A percentile compares a stretch with the other conserved stretches of the same genome.
These are phyloP conservation scores for Venturia carpophila DNA, from an alignment of 2,329 filamentous ascomycete species.

Conservation along the genomic window DNA sequence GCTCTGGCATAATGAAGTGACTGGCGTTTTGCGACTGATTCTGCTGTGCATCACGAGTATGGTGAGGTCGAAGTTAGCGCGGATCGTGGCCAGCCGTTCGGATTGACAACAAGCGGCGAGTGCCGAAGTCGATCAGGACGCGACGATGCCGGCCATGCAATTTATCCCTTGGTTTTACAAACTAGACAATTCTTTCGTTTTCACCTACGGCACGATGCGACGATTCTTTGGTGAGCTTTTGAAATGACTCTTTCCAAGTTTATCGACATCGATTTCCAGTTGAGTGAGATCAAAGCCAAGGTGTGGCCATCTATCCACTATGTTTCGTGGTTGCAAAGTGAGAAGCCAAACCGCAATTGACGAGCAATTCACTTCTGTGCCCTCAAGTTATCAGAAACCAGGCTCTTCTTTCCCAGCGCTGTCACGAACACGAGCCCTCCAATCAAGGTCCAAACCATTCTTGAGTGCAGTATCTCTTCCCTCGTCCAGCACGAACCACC, in stretches of 20 bases:
- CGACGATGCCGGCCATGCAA: too few species aligned
- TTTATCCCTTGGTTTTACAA: too few species aligned
- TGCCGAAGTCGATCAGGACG: neutral
- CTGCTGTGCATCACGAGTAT: neutral
- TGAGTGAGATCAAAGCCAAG: neutral
- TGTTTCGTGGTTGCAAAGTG: too few species aligned
- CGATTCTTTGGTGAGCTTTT: too few species aligned
- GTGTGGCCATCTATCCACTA: too few species aligned
- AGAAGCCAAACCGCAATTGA: too few species aligned
- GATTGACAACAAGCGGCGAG: neutral
- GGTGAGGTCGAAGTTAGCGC: neutral
- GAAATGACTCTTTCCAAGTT: neutral
- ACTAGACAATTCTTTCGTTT: neutral
- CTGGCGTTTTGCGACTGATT: too few species aligned
- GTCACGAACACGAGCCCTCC: conserved; percentile 46
- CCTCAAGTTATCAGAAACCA: conserved; percentile 37
- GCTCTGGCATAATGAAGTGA: too few species aligned
- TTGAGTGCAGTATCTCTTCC: conserved; percentile 40
- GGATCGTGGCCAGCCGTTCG: neutral
- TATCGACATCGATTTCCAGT: neutral
- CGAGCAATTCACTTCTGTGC: too few species aligned
- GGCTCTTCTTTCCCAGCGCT: conserved; percentile 49
- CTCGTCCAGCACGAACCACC: conserved; percentile 37
- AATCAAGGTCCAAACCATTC: conserved; percentile 44
- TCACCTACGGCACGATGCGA: neutral